Evolutionary conservation across 179 eudicot species (phyloP).

Genomic region (Monotropa hypopitys): DNA sequence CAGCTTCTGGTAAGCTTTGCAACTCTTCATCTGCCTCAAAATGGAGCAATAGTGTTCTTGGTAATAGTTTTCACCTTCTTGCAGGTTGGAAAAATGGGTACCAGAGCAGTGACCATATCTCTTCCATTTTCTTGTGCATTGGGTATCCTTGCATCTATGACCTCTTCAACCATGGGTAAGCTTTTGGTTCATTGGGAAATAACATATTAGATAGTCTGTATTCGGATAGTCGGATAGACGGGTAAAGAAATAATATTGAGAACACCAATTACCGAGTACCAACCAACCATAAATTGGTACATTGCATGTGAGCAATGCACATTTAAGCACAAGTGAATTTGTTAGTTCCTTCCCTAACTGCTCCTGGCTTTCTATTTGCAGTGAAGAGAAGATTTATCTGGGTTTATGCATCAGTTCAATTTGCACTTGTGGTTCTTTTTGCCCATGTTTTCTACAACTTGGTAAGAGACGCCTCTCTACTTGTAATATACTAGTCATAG

Average conservation of each 20-base stretch:
- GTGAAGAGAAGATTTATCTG: constrained; percentile 72
- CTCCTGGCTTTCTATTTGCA: constrained; percentile 14
- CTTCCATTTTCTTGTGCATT: constrained; percentile 87
- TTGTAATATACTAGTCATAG: no score
- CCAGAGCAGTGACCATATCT: constrained; percentile 77
- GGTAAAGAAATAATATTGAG: not conserved
- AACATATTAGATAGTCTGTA: not conserved
- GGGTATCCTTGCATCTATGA: constrained; percentile 86
- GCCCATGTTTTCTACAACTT: constrained; percentile 62
- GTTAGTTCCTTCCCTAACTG: no score
- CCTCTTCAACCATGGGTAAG: constrained; percentile 89
- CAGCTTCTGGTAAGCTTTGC: constrained; percentile 56
- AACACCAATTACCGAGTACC: not conserved
- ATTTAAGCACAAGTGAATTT: no score
- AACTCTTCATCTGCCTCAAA: not conserved
- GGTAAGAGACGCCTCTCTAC: constrained; percentile 37
- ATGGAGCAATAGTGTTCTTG: not conserved
- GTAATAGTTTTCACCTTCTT: constrained; percentile 3
- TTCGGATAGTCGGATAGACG: no score
- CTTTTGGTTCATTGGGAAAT: not conserved
- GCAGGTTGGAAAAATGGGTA: constrained; percentile 69
- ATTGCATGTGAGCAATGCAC: not conserved
- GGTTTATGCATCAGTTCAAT: constrained; percentile 71
- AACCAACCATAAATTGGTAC: not conserved
- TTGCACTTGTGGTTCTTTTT: constrained; percentile 55